These are phyloP conservation scores for Penicillium fimorum DNA, from an alignment of 495 filamentous ascomycete species.

Conservation along the genomic window DNA sequence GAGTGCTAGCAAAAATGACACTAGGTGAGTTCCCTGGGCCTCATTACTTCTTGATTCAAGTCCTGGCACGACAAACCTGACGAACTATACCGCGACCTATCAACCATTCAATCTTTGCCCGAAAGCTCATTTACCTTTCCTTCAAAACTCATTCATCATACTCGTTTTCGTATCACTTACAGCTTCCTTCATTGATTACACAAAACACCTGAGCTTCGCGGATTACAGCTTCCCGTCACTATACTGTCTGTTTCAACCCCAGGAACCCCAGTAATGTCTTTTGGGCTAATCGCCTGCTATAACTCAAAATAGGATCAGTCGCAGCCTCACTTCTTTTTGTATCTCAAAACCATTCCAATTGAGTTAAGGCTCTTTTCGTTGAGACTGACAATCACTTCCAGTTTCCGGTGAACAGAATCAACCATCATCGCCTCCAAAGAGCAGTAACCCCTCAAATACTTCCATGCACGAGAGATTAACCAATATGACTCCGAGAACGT, in stretches of 20 bases:
- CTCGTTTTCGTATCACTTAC: not conserved
- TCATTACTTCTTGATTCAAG: not conserved
- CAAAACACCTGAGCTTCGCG: not conserved
- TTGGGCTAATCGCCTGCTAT: not conserved
- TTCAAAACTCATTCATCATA: not conserved
- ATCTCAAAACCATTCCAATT: not conserved
- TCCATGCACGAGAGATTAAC: not conserved
- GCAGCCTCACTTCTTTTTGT: not conserved
- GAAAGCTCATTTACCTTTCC: not conserved
- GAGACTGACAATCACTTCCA: not conserved
- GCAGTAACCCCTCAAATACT: not conserved
- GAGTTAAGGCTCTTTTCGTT: not conserved
- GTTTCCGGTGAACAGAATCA: not conserved
- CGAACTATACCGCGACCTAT: not conserved
- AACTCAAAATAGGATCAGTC: not conserved
- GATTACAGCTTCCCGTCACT: not conserved
- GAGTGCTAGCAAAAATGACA: not conserved
- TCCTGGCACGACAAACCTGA: not conserved
- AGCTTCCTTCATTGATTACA: not conserved
- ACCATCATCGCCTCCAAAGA: not conserved
- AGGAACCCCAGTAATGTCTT: not conserved
- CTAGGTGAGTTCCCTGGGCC: not conserved
- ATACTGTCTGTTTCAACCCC: not conserved
- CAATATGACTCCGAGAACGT: not conserved
- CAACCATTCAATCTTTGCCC: not conserved